phyloP scores from a whole-genome alignment of 2,329 filamentous ascomycete genomes.

The Colletotrichum noveboracense region DNA sequence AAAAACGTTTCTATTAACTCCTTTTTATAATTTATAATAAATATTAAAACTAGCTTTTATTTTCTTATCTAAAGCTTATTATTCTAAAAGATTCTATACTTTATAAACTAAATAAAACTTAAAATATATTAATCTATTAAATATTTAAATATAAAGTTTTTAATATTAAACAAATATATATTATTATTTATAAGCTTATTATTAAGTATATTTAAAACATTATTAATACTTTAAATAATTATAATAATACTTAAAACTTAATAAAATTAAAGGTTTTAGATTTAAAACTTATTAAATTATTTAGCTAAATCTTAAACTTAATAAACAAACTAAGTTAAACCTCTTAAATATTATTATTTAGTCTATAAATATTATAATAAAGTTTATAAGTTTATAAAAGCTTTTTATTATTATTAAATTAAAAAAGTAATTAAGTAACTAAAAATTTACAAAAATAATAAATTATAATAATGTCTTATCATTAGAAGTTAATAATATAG shows the following conservation, averaged over 20 bases:
- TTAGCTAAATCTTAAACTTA: not conserved
- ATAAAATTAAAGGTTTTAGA: not conserved
- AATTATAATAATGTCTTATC: too few relatives aligned
- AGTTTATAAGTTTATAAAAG: not conserved
- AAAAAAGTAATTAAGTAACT: not conserved
- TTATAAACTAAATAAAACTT: not conserved
- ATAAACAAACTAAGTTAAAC: not conserved
- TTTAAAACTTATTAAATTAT: not conserved
- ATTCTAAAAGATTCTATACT: not conserved
- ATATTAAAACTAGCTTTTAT: not conserved
- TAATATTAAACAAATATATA: too few relatives aligned
- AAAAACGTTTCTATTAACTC: not conserved
- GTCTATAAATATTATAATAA: not conserved
- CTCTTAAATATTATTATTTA: not conserved
- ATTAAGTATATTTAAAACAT: not conserved
- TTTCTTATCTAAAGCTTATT: not conserved
- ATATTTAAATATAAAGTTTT: not conserved
- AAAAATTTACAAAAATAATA: not conserved
- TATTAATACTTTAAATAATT: not conserved
- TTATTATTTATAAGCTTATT: not conserved
- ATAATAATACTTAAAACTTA: not conserved
- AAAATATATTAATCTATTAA: not conserved
- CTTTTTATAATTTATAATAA: not conserved
- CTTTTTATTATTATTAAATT: not conserved
- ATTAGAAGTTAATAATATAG: too few relatives aligned